Base-by-base conservation (phyloP, 2,329 filamentous ascomycete genomes). In the Lasiodiplodia gonubiensis region DNA sequence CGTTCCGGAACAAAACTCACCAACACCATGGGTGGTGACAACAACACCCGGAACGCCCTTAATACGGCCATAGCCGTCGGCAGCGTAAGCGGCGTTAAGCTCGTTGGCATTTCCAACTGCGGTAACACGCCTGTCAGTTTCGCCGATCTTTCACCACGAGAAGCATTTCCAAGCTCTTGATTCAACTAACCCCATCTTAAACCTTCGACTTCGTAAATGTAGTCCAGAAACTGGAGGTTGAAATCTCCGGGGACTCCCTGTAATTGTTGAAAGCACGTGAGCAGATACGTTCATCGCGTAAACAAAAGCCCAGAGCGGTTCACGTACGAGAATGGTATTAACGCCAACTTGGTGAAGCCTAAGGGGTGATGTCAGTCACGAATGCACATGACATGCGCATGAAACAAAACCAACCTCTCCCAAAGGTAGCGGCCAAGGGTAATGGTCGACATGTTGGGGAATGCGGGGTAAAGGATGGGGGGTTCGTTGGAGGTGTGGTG, bases 11-110 rank as follows among this genome's bases (percentile, higher is more conserved):
- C 12, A 27, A 11, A 3, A 68, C 69, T 27, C 66, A 68, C 87
- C 87, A 1, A 89, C 87, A 4, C 86, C 87, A 71, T 88, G 88
- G 0, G 87, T 88, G 0, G 87, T 89, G 37, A 89, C 78, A 8
- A 88, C 72, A 42, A 80, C 81, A 6, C 78, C 77, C 2, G 63
- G 33, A 6, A 64, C 51, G 14, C 84, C 83, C 69, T 86, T 86
- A 68, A 86, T 80, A 14, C 86, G 78, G 3, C 84, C 82, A 70
- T 89, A 89, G 2, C 85, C 86, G 69, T 89, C 86, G 2, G 85
- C 84, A 0, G 85, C 85, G 68, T 87, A 88, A 2, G 80, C 85
- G 3, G 84, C 84, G 69, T 88, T 88, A 57, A 88, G 81, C 74
- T 88, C 86, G 70, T 88, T 88, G 65, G 82, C 80, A 69, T 85